Evolutionary conservation across 192 early-diverging fungal genomes (phyloP).

Genomic region (Coemansia javaensis): DNA sequence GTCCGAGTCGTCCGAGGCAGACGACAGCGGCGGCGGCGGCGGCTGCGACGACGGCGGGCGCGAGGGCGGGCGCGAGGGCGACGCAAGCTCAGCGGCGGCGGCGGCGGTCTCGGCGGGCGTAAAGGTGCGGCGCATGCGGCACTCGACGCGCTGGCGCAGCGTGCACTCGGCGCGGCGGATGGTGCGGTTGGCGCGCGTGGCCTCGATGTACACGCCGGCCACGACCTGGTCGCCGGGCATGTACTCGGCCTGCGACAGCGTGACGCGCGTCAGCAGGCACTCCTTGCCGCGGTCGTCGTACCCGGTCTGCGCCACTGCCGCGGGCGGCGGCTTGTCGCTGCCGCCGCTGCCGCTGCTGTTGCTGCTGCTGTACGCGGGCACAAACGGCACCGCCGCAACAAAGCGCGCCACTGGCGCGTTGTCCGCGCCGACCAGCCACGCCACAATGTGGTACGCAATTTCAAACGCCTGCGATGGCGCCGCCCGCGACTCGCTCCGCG

Average conservation of each 20-base stretch:
- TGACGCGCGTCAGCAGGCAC: slow-evolving; percentile 33
- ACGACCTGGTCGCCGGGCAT: slow-evolving; percentile 43
- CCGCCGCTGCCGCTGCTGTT: too few relatives aligned
- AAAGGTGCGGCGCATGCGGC: slow-evolving; percentile 42
- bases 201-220: slow-evolving; percentile 45
- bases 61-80: slow-evolving; percentile 29
- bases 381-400: slow-evolving; percentile 16
- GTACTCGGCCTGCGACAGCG: slow-evolving; percentile 43
- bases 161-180: slow-evolving; percentile 42
- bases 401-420: not conserved
- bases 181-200: slow-evolving; percentile 25
- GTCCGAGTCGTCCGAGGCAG: slow-evolving; percentile 36
- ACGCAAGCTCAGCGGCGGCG: slow-evolving; percentile 29
- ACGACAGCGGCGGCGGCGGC: slow-evolving; percentile 30
- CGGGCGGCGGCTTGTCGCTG: slow-evolving; percentile 22
- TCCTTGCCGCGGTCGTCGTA: slow-evolving; percentile 39
- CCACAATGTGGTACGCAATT: slow-evolving; percentile 37
- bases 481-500: slow-evolving; percentile 19
- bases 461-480: slow-evolving; percentile 46
- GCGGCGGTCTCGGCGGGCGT: slow-evolving; percentile 39
- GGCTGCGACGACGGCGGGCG: slow-evolving; percentile 37
- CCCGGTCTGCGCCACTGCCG: slow-evolving; percentile 21
- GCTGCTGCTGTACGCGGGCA: slow-evolving; percentile 9
- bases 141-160: slow-evolving; percentile 45
- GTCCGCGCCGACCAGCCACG: slow-evolving; percentile 10